Percentiles rank a stretch among this genome's conserved stretches.
Evolutionary conservation across 257 asterid species (phyloP).

Genomic region (Cruciata laevipes): DNA sequence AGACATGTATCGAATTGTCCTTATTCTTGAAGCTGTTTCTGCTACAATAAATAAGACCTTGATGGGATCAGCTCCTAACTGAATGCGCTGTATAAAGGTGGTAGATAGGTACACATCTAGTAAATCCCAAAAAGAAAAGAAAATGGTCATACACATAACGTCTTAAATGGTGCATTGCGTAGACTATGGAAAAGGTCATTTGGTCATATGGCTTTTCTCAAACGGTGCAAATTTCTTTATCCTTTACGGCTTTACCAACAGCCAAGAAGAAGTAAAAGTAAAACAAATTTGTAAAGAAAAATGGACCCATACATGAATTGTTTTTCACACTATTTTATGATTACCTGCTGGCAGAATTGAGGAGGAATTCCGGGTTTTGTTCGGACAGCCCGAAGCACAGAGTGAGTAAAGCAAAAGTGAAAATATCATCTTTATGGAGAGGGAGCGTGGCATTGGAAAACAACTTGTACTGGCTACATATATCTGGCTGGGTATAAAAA

Average conservation of each 20-base stretch:
- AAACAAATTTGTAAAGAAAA: not conserved
- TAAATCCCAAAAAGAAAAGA: not conserved
- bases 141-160: not conserved
- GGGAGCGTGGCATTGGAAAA: slow-evolving; percentile 8
- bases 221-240: not conserved
- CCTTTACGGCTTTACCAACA: not conserved
- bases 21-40: not conserved
- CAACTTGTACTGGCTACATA: not conserved
- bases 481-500: not conserved
- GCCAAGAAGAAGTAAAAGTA: not conserved
- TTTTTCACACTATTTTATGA: not conserved
- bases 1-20: not conserved
- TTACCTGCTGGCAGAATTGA: slow-evolving; percentile 5
- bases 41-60: not conserved
- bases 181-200: not conserved
- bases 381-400: slow-evolving; percentile 17
- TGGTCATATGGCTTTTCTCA: not conserved
- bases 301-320: not conserved
- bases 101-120: not conserved
- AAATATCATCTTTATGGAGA: not conserved
- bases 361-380: not conserved
- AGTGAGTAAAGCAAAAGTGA: slow-evolving; percentile 15
- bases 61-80: not conserved
- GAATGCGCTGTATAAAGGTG: not conserved
- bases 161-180: not conserved